Base-by-base conservation (phyloP, 805 yeast genomes). In the Wickerhamiella australiensis region DNA sequence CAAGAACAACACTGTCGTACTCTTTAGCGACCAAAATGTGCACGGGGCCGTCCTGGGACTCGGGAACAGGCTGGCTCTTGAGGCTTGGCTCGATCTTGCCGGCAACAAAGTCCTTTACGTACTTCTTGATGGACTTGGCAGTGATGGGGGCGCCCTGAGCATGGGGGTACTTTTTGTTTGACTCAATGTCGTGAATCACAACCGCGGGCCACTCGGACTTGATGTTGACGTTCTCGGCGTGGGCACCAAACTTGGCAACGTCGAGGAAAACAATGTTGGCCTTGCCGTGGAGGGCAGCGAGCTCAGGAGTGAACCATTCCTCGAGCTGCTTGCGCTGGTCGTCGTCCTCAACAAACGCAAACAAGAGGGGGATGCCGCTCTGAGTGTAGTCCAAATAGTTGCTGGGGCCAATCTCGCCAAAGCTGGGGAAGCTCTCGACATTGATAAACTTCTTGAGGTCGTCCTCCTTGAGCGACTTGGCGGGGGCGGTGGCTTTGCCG, bases 201-300 rank as follows among this genome's bases (percentile, higher is more conserved):
- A 92, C 81, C 52, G 90, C 77, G 66, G 98, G 98, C 77, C 83
- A 82, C 60, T 79, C 77, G 36, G 43, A 29, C 62, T 85, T 83
- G 77, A 88, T 76, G 74, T 83, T 85, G 65, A 92, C 75, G 68
- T 79, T 77, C 61, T 77, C 81, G 51, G 95, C 95, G 63, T 90
- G 97, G 67, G 75, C 77, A 56, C 95, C 95, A 64, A 70, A 92
- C 60, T 70, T 70, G 50, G 72, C 62, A 51, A 95, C 94, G 61
- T 90, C 88, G 59, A 92, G 73, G 68, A 90, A 94, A 57, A 84
- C 96, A 66, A 92, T 80, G 72, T 83, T 85, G 57, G 87, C 67
- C 63, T 77, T 74, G 54, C 95, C 95, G 72, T 85, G 78, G 69
- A 75, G 73, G 63, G 76, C 69, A 70, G 81, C 80, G 60, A 90